Evolutionary conservation across 2,329 filamentous ascomycete genomes (phyloP), one percentile per base, ranked within the genome.

Genomic region (Epichloe brachyelytri): DNA sequence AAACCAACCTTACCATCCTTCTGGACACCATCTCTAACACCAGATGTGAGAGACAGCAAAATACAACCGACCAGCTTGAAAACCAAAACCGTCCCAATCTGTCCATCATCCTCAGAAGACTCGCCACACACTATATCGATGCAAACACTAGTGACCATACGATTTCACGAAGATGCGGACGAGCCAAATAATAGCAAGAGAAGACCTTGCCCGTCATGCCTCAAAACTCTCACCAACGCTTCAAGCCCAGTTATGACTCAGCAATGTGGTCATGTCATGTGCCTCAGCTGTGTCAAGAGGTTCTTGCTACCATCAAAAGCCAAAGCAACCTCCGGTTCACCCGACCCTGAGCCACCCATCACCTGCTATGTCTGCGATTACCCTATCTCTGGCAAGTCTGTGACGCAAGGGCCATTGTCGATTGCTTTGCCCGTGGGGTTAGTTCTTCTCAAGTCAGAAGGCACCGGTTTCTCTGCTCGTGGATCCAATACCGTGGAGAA

Each of bases 221-320:
- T 85, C 57, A 95, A 94, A 67, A 76, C 73, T 1, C 74, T 97
- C 12, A 85, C 80, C 45, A 97, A 97, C 63, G 78, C 86, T 3
- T 86, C 86, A 3, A 87, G 85, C 63, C 87, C 90, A 0, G 80
- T 90, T 65, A 73, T 96, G 48, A 83, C 87, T 2, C 90, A 88
- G 64, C 86, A 87, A 0, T 98, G 91, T 61, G 91, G 91, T 0
- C 91, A 98, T 64, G 89, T 97, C 1, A 68, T 96, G 20, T 98
- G 91, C 67, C 84, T 86, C 60, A 83, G 78, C 39, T 96, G 91
- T 62, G 84, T 90, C 15, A 78, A 83, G 50, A 86, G 89, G 62
- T 95, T 97, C 66, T 83, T 96, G 74, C 77, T 76, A 7, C 77
- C 80, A 41, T 71, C 67, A 51, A 73, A 62, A 57, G 72, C 67